Evolutionary conservation across 176 grass and related monocot genomes (phyloP).

Genomic region (Bonia amplexicaulis): DNA sequence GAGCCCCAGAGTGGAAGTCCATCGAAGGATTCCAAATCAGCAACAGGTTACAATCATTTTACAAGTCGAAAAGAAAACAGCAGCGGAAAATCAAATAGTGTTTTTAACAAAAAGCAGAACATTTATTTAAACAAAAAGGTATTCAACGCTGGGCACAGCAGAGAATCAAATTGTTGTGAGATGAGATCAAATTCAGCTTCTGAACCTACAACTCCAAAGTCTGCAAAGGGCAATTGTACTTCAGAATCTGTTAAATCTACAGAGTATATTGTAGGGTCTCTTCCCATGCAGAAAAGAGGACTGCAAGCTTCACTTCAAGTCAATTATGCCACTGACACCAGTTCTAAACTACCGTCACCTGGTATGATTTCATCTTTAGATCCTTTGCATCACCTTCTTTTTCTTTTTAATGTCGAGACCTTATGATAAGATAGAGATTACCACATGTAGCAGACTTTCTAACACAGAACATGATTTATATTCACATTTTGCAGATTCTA

Average conservation of each 20-base stretch:
- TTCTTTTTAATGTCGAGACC: conserved; percentile 12
- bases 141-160: not conserved
- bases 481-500: conserved; percentile 18
- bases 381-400: not conserved
- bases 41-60: conserved; percentile 21
- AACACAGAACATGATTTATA: conserved; percentile 4
- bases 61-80: conserved; percentile 28
- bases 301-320: not conserved
- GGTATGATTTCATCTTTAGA: conserved; percentile 27
- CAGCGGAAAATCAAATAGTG: conserved; percentile 20
- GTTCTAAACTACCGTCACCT: conserved; percentile 25
- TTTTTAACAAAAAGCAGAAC: conserved; percentile 18
- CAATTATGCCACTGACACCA: conserved; percentile 4
- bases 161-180: conserved; percentile 23
- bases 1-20: not conserved
- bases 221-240: conserved; percentile 20
- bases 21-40: conserved; percentile 22
- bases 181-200: conserved; percentile 26
- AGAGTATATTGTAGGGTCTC: conserved; percentile 12
- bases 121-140: conserved; percentile 21
- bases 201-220: conserved; percentile 29
- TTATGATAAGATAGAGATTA: conserved; percentile 2
- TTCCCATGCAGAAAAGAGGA: conserved; percentile 38
- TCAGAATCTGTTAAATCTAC: conserved; percentile 33
- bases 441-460: not conserved